These are phyloP conservation scores for Triangularia setosa DNA, from an alignment of 2,329 filamentous ascomycete genomes.

Conservation along the genomic window DNA sequence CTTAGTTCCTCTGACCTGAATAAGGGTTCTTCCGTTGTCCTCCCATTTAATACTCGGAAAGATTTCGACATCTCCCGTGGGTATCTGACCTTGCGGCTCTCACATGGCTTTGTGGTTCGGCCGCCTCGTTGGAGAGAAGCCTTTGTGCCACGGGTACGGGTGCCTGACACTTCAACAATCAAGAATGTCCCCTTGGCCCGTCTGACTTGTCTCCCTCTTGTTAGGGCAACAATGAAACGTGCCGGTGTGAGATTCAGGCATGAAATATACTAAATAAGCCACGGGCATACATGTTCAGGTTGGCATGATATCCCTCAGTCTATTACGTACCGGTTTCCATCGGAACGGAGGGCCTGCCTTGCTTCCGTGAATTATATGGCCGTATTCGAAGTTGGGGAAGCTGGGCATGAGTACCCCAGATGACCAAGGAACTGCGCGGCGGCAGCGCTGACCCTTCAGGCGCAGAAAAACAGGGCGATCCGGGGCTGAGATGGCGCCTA, in stretches of 20 bases:
- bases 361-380: conserved; percentile 5
- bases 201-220: neutral
- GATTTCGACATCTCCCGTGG: too few species aligned
- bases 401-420: neutral
- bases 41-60: neutral
- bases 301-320: neutral
- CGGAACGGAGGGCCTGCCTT: conserved; percentile 1
- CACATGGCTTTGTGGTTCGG: neutral
- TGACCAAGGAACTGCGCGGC: neutral
- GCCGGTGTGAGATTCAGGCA: neutral
- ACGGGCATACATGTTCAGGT: neutral
- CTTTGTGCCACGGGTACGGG: neutral
- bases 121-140: neutral
- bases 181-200: neutral
- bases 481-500: conserved; percentile 14
- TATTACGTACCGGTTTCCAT: conserved; percentile 1
- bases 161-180: neutral
- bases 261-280: neutral
- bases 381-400: neutral
- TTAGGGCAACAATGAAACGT: neutral
- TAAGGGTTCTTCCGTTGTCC: neutral
- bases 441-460: conserved; percentile 4
- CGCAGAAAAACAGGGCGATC: conserved; percentile 13
- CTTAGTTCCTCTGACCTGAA: too few species aligned
- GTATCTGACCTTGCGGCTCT: too few species aligned